Base-by-base conservation (phyloP, 345 rosid species). In the Angophora floribunda region DNA sequence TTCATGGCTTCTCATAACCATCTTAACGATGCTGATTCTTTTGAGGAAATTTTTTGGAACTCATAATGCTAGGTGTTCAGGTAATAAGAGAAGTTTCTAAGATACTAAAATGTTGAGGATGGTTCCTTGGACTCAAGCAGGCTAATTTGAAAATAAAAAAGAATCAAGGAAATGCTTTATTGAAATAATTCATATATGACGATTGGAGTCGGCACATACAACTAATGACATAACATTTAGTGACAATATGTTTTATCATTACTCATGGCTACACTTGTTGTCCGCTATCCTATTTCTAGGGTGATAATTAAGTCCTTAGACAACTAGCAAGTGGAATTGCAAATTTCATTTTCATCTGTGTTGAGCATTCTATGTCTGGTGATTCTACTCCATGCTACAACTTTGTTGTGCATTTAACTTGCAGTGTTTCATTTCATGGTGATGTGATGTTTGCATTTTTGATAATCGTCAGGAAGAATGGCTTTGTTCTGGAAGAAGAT, bases 401-500 rank as follows among this genome's bases (percentile, higher is more conserved):
- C 84, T 75, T 87, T 28, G 41, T 87, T 9, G 6, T 87, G 24
- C 84, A 41, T 6, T 41, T 44, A 41, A 75, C 26, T 9, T 75
- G 28, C 7, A 12, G 84, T 51, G 30, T 86, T 63, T 45, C 24
- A 16, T 57, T 26, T 80, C 28, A 65, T 53, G 47, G 26, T 55
- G 80, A 70, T 30, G 22, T 16, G 36, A 45, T 67, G 22, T 80
- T 51, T 59, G 82, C 44, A 19, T 88, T 55, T 90, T 32, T 86
- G 78, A 22, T 17, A 86, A 85, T 86, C 87, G 51, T 75, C 90
- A 97, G 99, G 93, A 97, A 94, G 91, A 98, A 98, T 90, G 99
- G 99, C 57, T 98, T 98, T 92, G 53, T 92, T 90, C 90, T 98
- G 89, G 99, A 96, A 90, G 99, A 98, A 94, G 95, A 97, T 92